phyloP scores from a whole-genome alignment of 768 basidiomycete species.

The Leccinum pellstonianum region DNA sequence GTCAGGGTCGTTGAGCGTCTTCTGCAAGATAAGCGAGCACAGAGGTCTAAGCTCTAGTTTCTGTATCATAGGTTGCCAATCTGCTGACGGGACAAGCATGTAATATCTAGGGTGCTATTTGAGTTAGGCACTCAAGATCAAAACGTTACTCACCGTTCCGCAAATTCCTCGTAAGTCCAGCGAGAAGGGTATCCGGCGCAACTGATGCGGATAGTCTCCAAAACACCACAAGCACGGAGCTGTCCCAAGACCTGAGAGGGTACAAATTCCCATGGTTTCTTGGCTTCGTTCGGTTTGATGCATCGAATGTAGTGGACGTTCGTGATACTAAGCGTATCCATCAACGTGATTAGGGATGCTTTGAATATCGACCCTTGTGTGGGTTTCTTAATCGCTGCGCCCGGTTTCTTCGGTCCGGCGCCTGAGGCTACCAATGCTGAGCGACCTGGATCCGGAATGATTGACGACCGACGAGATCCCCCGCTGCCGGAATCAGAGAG shows the following conservation, averaged over 20 bases:
- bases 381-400: constrained; percentile 79
- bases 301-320: constrained; percentile 99
- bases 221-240: constrained; percentile 94
- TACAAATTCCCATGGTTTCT: constrained; percentile 95
- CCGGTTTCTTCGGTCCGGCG: constrained; percentile 56
- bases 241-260: constrained; percentile 95
- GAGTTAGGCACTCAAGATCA: constrained; percentile 16
- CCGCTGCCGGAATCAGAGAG: constrained; percentile 76
- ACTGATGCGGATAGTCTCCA: constrained; percentile 97
- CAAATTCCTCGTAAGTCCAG: constrained; percentile 99
- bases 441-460: constrained; percentile 87
- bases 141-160: constrained; percentile 70
- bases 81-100: constrained; percentile 85
- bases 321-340: constrained; percentile 96
- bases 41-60: constrained; percentile 75
- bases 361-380: constrained; percentile 99
- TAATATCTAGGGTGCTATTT: constrained; percentile 68
- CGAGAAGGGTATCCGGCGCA: constrained; percentile 98
- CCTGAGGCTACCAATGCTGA: constrained; percentile 61
- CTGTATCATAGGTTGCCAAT: constrained; percentile 87
- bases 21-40: constrained; percentile 80
- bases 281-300: constrained; percentile 98
- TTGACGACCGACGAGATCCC: constrained; percentile 75
- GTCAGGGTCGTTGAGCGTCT: constrained; percentile 88
- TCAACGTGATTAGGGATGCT: constrained; percentile 84